Evolutionary conservation across 1,284 basidiomycete genomes (phyloP).

Genomic region (Pseudozyma tsukubaensis): DNA sequence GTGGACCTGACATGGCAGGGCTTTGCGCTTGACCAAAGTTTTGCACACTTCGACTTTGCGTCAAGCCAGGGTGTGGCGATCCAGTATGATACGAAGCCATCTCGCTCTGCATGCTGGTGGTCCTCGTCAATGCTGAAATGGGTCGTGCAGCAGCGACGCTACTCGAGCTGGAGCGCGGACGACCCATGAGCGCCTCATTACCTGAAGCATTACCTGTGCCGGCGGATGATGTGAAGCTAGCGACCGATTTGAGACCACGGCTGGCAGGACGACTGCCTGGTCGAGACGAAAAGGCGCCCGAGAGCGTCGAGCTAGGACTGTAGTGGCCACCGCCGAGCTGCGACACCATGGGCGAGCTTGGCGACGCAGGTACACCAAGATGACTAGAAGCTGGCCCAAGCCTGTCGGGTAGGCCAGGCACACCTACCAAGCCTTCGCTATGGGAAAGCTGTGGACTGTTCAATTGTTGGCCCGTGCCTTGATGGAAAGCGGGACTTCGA

Average conservation of each 20-base stretch:
- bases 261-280: slow-evolving; percentile 49
- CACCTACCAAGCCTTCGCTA: slow-evolving; percentile 20
- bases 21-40: slow-evolving; percentile 36
- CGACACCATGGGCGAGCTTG: slow-evolving; percentile 33
- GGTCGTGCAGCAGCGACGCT: slow-evolving; percentile 24
- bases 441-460: slow-evolving; percentile 17
- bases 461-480: background rate
- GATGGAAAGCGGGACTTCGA: slow-evolving; percentile 1
- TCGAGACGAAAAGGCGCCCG: slow-evolving; percentile 50
- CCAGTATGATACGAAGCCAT: slow-evolving; percentile 20
- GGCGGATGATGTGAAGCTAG: slow-evolving; percentile 50
- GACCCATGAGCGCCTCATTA: slow-evolving; percentile 18
- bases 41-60: slow-evolving; percentile 46
- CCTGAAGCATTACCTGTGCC: slow-evolving; percentile 29
- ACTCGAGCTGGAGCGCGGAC: slow-evolving; percentile 42
- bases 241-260: slow-evolving; percentile 52
- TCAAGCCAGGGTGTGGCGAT: slow-evolving; percentile 23
- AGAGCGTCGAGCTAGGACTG: slow-evolving; percentile 51
- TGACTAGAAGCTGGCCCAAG: slow-evolving; percentile 23
- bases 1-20: slow-evolving; percentile 23
- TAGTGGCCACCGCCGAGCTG: slow-evolving; percentile 33
- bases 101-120: slow-evolving; percentile 49
- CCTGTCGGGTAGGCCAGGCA: slow-evolving; percentile 24
- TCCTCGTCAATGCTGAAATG: slow-evolving; percentile 36
- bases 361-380: slow-evolving; percentile 35